Conservation (phyloP, 1,284 basidiomycete species). For the Ganoderma resinaceum region DNA sequence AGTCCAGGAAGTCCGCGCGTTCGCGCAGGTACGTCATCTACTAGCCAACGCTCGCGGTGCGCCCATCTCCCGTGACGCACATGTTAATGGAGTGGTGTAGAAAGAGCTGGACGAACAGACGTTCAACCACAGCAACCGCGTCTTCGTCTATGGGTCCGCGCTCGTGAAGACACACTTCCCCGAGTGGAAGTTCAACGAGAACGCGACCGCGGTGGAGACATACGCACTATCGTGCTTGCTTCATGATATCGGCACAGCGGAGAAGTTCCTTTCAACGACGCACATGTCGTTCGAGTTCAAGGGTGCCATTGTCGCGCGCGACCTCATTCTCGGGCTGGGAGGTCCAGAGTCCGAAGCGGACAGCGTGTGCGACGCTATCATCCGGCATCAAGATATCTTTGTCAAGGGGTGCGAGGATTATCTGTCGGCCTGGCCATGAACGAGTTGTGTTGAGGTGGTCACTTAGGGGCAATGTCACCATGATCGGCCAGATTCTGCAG, state of each 20-base stretch:
- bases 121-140: slow-evolving; percentile 58
- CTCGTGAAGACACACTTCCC: slow-evolving; percentile 58
- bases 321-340: slow-evolving; percentile 52
- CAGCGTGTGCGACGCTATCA: slow-evolving; percentile 62
- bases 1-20: slow-evolving; percentile 48
- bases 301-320: slow-evolving; percentile 60
- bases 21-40: slow-evolving; percentile 45
- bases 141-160: slow-evolving; percentile 58
- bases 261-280: slow-evolving; percentile 55
- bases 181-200: slow-evolving; percentile 49
- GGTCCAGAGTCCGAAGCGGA: slow-evolving; percentile 61
- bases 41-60: background rate
- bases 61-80: background rate
- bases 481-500: slow-evolving; percentile 60
- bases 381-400: slow-evolving; percentile 66
- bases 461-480: slow-evolving; percentile 55
- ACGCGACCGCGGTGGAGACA: slow-evolving; percentile 44
- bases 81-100: slow-evolving; percentile 34
- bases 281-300: slow-evolving; percentile 69
- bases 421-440: background rate
- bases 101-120: slow-evolving; percentile 56
- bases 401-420: slow-evolving; percentile 50
- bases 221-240: slow-evolving; percentile 60
- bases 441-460: background rate
- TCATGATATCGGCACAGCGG: slow-evolving; percentile 64